These are phyloP conservation scores for Paspalum vaginatum DNA, from an alignment of 176 grass and related monocot genomes.

Conservation along the genomic window DNA sequence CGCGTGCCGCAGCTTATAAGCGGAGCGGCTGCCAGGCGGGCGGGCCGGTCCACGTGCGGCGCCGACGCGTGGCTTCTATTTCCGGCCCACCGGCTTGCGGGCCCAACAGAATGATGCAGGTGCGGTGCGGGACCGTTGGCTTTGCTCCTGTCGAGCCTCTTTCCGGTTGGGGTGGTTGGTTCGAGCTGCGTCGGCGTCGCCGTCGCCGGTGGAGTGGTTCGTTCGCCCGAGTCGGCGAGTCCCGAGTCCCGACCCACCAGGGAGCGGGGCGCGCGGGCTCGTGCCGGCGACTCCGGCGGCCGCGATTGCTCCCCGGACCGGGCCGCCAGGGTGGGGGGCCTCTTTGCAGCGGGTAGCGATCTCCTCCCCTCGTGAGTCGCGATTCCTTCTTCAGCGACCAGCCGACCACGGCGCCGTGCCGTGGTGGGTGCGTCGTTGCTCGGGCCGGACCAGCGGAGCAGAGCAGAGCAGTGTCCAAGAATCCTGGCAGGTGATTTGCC, in stretches of 20 bases:
- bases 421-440: slow-evolving; percentile 22
- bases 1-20: not conserved
- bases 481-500: slow-evolving; percentile 23
- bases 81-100: not conserved
- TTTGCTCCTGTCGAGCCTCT: no score
- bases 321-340: not conserved
- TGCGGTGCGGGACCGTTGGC: not conserved
- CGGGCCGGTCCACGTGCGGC: slow-evolving; percentile 28
- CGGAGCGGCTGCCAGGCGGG: not conserved
- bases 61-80: slow-evolving; percentile 42
- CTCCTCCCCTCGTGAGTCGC: not conserved
- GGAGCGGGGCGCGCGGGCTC: no score
- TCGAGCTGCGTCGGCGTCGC: no score
- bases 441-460: not conserved
- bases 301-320: not conserved
- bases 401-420: not conserved
- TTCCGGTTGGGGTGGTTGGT: no score
- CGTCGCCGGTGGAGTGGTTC: no score
- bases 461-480: not conserved
- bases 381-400: not conserved
- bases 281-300: no score
- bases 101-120: slow-evolving; percentile 31
- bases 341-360: not conserved
- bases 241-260: no score
- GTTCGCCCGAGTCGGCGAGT: no score